Conservation (phyloP, 2,329 filamentous ascomycete genomes). For the Orbilia javanica region DNA sequence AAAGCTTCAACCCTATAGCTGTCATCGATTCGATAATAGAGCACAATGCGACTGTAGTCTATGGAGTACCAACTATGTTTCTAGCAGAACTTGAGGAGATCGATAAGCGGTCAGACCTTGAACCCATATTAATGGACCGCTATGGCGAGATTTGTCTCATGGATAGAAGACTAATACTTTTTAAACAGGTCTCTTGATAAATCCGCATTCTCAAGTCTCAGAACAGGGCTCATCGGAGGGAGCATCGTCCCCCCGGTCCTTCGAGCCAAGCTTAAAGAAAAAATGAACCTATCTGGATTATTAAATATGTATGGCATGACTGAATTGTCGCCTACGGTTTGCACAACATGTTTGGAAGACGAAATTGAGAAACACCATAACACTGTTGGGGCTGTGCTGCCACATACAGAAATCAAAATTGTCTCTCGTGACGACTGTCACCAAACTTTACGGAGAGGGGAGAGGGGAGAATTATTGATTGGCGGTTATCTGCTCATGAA, state of each 20-base stretch:
- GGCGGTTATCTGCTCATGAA: slow-evolving; percentile 81
- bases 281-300: slow-evolving; percentile 74
- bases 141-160: too few species aligned
- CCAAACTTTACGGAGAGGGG: slow-evolving; percentile 73
- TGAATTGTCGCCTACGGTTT: slow-evolving; percentile 77
- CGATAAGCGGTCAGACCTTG: slow-evolving; percentile 68
- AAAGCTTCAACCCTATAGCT: slow-evolving; percentile 84
- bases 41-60: slow-evolving; percentile 72
- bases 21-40: slow-evolving; percentile 75
- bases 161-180: not conserved
- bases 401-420: slow-evolving; percentile 82
- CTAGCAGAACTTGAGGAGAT: slow-evolving; percentile 78
- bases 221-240: slow-evolving; percentile 92
- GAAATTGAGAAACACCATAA: slow-evolving; percentile 75
- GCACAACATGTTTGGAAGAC: slow-evolving; percentile 84
- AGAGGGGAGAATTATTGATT: slow-evolving; percentile 84
- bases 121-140: too few species aligned
- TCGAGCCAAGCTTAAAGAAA: slow-evolving; percentile 79
- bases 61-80: slow-evolving; percentile 85
- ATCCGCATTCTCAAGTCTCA: slow-evolving; percentile 74
- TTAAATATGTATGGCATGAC: slow-evolving; percentile 95
- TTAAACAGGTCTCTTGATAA: slow-evolving; percentile 66
- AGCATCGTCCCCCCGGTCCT: slow-evolving; percentile 82
- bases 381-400: slow-evolving; percentile 81
- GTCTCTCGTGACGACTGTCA: slow-evolving; percentile 76